Evolutionary conservation across 2,329 filamentous ascomycete genomes (phyloP).

Genomic region (Drechslera avenae): DNA sequence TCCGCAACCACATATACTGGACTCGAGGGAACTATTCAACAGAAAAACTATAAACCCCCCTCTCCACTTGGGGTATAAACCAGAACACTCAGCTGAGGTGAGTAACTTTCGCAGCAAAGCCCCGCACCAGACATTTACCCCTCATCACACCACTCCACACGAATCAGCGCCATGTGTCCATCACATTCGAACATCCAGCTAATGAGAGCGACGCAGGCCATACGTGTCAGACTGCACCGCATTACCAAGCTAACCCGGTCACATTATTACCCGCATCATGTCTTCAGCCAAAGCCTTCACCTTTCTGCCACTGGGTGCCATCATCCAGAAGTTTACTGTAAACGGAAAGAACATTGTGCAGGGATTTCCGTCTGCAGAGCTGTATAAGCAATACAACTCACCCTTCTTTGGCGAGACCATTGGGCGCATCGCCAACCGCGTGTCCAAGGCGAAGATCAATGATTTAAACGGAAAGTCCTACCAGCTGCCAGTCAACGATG

Average conservation of each 20-base stretch:
- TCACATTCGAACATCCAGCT: conserved; percentile 2
- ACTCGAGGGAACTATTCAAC: conserved; percentile 4
- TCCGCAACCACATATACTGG: background rate
- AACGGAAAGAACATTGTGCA: conserved; percentile 85
- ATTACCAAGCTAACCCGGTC: conserved; percentile 4
- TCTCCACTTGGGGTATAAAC: background rate
- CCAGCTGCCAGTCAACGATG: conserved; percentile 75
- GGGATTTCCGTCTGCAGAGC: conserved; percentile 75
- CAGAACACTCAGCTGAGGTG: conserved; percentile 17
- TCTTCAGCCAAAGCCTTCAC: conserved; percentile 48
- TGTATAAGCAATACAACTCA: conserved; percentile 74
- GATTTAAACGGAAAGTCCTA: conserved; percentile 75
- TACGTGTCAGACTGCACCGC: background rate
- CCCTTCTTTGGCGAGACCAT: conserved; percentile 94
- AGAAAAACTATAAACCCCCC: background rate
- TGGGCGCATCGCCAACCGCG: conserved; percentile 80
- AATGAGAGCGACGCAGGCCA: conserved; percentile 9
- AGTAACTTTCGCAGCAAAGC: conserved; percentile 18
- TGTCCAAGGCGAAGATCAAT: conserved; percentile 72
- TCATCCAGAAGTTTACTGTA: conserved; percentile 80
- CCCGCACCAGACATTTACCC: conserved; percentile 22
- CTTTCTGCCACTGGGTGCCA: conserved; percentile 77
- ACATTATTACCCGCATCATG: conserved; percentile 25
- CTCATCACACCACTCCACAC: conserved; percentile 16
- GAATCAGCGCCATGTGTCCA: conserved; percentile 1